A percentile compares a stretch with the other conserved stretches of the same genome.
Evolutionary conservation across 2,329 filamentous ascomycete species (phyloP).

Genomic region (Penicillium frequentans): DNA sequence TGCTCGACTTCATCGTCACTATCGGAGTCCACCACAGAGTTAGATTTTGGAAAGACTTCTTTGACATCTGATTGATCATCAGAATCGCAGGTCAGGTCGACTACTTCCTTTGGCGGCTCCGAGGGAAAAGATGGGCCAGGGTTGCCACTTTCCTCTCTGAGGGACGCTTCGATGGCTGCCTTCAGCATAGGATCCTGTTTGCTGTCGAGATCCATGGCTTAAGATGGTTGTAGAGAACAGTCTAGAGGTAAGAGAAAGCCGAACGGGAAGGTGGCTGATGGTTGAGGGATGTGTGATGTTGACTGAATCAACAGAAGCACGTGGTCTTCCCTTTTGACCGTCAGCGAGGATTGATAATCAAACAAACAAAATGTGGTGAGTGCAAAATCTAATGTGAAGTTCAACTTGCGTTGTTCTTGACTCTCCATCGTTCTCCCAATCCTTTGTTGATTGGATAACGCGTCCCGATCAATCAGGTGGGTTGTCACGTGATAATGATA

Average conservation of each 20-base stretch:
- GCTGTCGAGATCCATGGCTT: neutral
- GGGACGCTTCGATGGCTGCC: slow-evolving; percentile 6
- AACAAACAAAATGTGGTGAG: neutral
- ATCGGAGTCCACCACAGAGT: slow-evolving; percentile 27
- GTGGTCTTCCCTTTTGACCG: neutral
- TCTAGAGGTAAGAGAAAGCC: neutral
- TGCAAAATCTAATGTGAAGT: neutral
- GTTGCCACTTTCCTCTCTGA: neutral
- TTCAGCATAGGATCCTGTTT: neutral
- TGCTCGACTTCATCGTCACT: slow-evolving; percentile 18
- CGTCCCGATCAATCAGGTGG: neutral
- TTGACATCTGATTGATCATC: slow-evolving; percentile 28
- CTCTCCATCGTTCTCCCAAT: neutral
- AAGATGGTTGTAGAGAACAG: neutral
- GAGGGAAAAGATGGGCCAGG: neutral
- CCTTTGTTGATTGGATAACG: neutral
- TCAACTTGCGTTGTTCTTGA: neutral
- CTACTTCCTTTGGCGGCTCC: slow-evolving; percentile 10
- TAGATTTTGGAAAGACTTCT: slow-evolving; percentile 27
- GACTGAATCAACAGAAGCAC: neutral
- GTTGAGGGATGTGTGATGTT: neutral
- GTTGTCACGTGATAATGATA: neutral
- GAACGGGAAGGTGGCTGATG: neutral
- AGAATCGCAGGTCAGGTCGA: slow-evolving; percentile 37
- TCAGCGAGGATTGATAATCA: neutral